Evolutionary conservation across 805 yeast genomes (phyloP), one percentile per base, ranked within the genome.

Genomic region (Pachysolen tannophilus): DNA sequence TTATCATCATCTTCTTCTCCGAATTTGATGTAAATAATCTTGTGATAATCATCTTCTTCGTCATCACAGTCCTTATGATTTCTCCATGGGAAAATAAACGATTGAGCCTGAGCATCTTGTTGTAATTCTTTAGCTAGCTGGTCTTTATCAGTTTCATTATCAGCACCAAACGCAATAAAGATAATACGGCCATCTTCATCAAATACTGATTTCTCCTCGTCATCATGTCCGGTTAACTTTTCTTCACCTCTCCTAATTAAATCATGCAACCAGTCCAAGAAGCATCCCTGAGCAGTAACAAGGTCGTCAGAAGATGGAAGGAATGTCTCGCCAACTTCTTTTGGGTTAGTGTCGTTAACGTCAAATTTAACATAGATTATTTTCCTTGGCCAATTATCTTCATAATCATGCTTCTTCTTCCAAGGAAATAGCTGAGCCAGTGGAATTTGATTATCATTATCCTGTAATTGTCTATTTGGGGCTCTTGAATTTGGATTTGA

Each of bases 321-420:
- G 6, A 17, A n/a, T 11, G 23, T 6, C 18, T 32, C 31, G 13
- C 30, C 24, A 8, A 29, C 30, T 5, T 5, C 4, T 4, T 13
- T 9, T n/a, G 39, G 39, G 11, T 26, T 29, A 4, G 28, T 8
- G 4, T 7, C 19, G 6, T 26, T 15, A 19, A 24, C 11, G 4
- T 26, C 40, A 26, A 37, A 30, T 17, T 37, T 37, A 17, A 37
- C 25, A n/a, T 33, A 37, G 6, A 37, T 14, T 9, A 37, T 33
- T 19, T 33, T 32, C 11, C 17, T 29, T 1, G 37, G 34, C 37
- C 40, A 33, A 7, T 27, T 17, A 15, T 24, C 23, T 20, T 37
- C 32, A 9, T 37, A 35, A 19, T 32, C 35, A 14, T 33, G 20
- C 16, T 15, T 8, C 28, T 21, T 25, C 26, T 26, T 31, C 39